Evolutionary conservation across 805 yeast genomes (phyloP).

Genomic region (Novakomyces olei): DNA sequence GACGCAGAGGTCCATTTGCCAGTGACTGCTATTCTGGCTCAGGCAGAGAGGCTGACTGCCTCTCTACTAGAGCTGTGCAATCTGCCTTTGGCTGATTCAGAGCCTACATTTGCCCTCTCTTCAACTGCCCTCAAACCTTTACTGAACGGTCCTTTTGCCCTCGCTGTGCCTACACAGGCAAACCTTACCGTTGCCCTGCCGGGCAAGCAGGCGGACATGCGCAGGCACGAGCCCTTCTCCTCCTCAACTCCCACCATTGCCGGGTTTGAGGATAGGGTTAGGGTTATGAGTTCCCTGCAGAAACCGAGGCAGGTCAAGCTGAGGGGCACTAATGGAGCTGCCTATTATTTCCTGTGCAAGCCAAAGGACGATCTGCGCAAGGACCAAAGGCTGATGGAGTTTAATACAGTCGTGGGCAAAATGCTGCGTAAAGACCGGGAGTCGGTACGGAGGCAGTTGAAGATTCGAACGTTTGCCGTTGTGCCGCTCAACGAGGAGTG

Average conservation of each 20-base stretch:
- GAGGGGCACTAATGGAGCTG: slow-evolving; percentile 55
- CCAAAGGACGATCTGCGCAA: slow-evolving; percentile 79
- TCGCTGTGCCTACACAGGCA: slow-evolving; percentile 1
- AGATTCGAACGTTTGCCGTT: slow-evolving; percentile 64
- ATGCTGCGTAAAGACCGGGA: slow-evolving; percentile 43
- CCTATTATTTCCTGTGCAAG: slow-evolving; percentile 59
- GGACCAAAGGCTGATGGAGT: slow-evolving; percentile 84
- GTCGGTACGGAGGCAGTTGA: slow-evolving; percentile 47
- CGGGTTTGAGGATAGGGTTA: slow-evolving; percentile 43
- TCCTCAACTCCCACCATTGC: slow-evolving; percentile 12
- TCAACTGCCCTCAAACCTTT: too few species aligned
- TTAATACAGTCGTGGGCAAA: slow-evolving; percentile 68
- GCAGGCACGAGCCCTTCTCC: slow-evolving; percentile 7
- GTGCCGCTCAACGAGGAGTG: slow-evolving; percentile 65
- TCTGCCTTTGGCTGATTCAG: background rate
- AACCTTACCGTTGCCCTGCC: slow-evolving; percentile 3
- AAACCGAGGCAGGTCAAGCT: slow-evolving; percentile 60
- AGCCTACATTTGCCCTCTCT: background rate
- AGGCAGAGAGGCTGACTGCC: slow-evolving; percentile 8
- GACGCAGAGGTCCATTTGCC: slow-evolving; percentile 4
- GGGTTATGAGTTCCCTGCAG: slow-evolving; percentile 60
- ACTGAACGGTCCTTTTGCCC: background rate
- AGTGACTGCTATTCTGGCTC: slow-evolving; percentile 5
- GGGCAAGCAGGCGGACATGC: slow-evolving; percentile 5
- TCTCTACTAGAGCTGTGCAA: slow-evolving; percentile 8